Percentiles rank a stretch among this genome's conserved stretches.
Evolutionary conservation across 1,139 yeast species (phyloP).

Genomic region (Candida dubliniensis): DNA sequence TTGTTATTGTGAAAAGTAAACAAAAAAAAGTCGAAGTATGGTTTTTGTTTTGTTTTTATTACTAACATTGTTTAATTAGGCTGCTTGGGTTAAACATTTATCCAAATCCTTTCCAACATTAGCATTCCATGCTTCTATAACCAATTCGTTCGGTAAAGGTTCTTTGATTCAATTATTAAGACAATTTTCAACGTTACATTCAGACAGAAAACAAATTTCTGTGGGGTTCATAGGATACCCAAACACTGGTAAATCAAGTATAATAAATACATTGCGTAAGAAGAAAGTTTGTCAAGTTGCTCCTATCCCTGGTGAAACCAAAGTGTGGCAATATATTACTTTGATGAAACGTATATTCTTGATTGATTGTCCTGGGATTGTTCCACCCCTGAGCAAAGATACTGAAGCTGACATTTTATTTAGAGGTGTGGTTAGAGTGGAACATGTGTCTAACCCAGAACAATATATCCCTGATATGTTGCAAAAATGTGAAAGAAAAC

Average conservation of each 20-base stretch:
- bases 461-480: slow-evolving; percentile 90
- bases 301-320: slow-evolving; percentile 98
- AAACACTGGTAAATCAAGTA: slow-evolving; percentile 94
- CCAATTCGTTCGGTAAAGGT: slow-evolving; percentile 97
- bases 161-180: slow-evolving; percentile 88
- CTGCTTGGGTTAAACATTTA: slow-evolving; percentile 97
- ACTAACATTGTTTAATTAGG: slow-evolving; percentile 62
- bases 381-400: slow-evolving; percentile 90
- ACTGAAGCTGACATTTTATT: slow-evolving; percentile 90
- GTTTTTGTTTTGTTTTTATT: slow-evolving; percentile 15
- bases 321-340: slow-evolving; percentile 98
- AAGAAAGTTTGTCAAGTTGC: slow-evolving; percentile 97
- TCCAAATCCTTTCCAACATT: slow-evolving; percentile 91
- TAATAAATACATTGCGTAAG: slow-evolving; percentile 87
- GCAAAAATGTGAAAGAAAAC: slow-evolving; percentile 82
- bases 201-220: slow-evolving; percentile 92
- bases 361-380: slow-evolving; percentile 98
- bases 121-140: slow-evolving; percentile 97
- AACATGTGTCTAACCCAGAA: slow-evolving; percentile 92
- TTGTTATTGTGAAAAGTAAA: not conserved
- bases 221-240: slow-evolving; percentile 98
- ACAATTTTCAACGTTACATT: slow-evolving; percentile 87
- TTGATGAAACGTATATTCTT: slow-evolving; percentile 92
- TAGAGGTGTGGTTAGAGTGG: slow-evolving; percentile 97
- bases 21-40: not conserved